Conservation (phyloP, 352 stramenopile species). For the Globisporangium perplexum region DNA sequence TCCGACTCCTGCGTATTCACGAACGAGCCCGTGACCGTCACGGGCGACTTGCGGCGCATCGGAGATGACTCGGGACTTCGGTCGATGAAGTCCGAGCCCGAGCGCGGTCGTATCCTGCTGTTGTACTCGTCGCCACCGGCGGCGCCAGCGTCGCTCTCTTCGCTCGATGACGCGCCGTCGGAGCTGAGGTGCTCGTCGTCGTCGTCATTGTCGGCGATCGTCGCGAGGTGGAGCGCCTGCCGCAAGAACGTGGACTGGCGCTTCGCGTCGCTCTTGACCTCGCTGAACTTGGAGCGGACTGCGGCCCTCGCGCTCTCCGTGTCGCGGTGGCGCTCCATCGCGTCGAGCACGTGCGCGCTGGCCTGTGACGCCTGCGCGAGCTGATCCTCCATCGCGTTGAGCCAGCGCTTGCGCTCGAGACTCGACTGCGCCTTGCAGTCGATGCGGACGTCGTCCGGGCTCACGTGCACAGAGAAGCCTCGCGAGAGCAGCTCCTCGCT, state of each 20-base stretch:
- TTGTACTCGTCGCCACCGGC: constrained; percentile 4
- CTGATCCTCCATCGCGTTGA: constrained; percentile 61
- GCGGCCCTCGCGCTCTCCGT: constrained; percentile 30
- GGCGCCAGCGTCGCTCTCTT: neutral
- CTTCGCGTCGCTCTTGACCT: constrained; percentile 41
- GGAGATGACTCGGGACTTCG: constrained; percentile 64
- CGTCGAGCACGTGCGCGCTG: constrained; percentile 26
- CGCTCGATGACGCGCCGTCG: neutral
- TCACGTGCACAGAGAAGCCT: constrained; percentile 24
- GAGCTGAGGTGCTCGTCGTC: neutral
- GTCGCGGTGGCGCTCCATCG: constrained; percentile 30
- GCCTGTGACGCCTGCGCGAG: constrained; percentile 23
- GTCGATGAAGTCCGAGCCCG: constrained; percentile 36
- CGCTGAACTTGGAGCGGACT: constrained; percentile 47
- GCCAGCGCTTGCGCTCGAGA: constrained; percentile 63
- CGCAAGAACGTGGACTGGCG: constrained; percentile 38
- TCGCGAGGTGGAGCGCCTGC: constrained; percentile 37
- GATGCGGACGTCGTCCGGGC: constrained; percentile 22
- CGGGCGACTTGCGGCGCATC: constrained; percentile 35
- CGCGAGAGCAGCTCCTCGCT: constrained; percentile 17
- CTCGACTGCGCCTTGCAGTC: constrained; percentile 52
- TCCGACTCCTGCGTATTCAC: constrained; percentile 22
- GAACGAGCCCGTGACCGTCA: constrained; percentile 20
- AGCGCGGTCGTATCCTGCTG: constrained; percentile 12
- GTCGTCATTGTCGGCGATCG: constrained; percentile 16